Evolutionary conservation across 768 basidiomycete genomes (phyloP).

Genomic region (Russula foetens): DNA sequence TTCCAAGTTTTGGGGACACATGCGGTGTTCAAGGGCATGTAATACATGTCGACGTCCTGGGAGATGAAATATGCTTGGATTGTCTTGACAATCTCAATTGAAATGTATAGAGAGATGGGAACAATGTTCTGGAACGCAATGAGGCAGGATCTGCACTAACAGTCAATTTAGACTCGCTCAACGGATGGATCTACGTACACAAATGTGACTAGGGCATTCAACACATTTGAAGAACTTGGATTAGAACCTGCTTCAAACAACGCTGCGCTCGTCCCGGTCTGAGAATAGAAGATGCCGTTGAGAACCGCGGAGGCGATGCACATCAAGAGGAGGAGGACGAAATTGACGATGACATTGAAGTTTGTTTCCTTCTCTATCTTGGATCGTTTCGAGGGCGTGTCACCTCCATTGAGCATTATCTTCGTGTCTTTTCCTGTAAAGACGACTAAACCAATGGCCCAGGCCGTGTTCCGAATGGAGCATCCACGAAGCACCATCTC

Average conservation of each 20-base stretch:
- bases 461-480: constrained; percentile 79
- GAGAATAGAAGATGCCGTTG: constrained; percentile 62
- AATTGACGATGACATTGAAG: constrained; percentile 96
- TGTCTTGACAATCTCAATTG: constrained; percentile 97
- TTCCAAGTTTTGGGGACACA: constrained; percentile 98
- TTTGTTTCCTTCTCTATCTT: constrained; percentile 99
- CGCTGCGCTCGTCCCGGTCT: constrained; percentile 53
- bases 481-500: constrained; percentile 90
- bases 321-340: constrained; percentile 66
- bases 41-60: constrained; percentile 96
- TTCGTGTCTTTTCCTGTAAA: constrained; percentile 92
- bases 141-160: constrained; percentile 62
- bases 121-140: constrained; percentile 98
- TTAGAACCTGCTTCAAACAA: constrained; percentile 65
- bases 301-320: constrained; percentile 69
- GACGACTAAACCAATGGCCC: constrained; percentile 90
- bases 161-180: neutral
- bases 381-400: constrained; percentile 91
- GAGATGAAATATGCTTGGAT: constrained; percentile 96
- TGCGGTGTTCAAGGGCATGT: constrained; percentile 72
- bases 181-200: constrained; percentile 47
- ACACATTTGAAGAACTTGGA: constrained; percentile 46
- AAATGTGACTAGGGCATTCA: constrained; percentile 85
- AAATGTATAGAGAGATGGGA: constrained; percentile 92
- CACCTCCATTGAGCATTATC: constrained; percentile 88